Base-by-base conservation (phyloP, 2,329 filamentous ascomycete genomes). In the Alternaria consortialis region DNA sequence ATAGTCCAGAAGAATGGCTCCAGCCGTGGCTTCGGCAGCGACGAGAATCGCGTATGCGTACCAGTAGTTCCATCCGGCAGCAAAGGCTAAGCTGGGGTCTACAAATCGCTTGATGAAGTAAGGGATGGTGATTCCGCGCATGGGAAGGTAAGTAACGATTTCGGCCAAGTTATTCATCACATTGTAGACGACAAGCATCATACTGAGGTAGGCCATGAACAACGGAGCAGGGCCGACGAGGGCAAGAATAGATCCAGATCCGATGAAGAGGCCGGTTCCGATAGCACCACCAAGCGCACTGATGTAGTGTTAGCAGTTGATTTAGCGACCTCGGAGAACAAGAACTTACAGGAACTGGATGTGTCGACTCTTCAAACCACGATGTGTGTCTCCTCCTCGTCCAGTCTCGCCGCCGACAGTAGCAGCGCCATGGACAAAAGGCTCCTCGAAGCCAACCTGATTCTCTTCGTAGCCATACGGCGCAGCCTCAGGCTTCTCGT, bases 221-320 rank as follows among this genome's bases (percentile, higher is more conserved):
- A 77, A 57, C 7, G 75, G 74, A 23, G 75, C 75, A 37, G 75
- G 76, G 4, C 76, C 76, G 13, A 74, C 73, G 7, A 74, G 51
- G 1, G 72, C 66, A 31, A 78, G 73, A 43, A 77, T 77, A 2
- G 62, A 68, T 15, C 76, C 76, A 25, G 71, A 74, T 46, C 75
- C 76, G n/a, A 78, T 75, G 60, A 78, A 78, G 3, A 78, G 62
- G 40, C 76, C 76, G 23, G 76, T 78, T 58, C 76, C 70, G 56
- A 88, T 88, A 8, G 85, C 85, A 61, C 86, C 86, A 56, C 85
- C 86, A 7, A 88, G 80, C 20, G 86, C 86, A 68, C 88, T 88
- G 64, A 81, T 80, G 59, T 81, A 74, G 11, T 52, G 84, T 84
- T 34, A 71, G 67, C 53, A 56, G 32, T 4, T 12, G 7, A 13